phyloP scores from a whole-genome alignment of 352 stramenopile genomes.

The Phytophthora brassicae region DNA sequence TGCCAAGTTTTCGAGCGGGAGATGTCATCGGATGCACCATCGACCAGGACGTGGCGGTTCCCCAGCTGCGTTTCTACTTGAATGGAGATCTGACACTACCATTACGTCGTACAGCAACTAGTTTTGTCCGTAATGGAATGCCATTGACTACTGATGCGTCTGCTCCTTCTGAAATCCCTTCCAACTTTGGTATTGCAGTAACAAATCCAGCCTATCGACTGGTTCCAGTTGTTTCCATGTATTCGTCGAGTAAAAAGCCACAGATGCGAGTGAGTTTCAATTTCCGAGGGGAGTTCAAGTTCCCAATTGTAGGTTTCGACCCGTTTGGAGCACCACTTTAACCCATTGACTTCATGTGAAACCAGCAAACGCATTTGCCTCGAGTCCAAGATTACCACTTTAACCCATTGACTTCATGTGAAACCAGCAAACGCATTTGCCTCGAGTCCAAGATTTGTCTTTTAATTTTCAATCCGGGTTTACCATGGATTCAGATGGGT shows the following conservation, averaged over 20 bases:
- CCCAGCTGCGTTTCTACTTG: slow-evolving; percentile 72
- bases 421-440: neutral
- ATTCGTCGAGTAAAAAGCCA: slow-evolving; percentile 69
- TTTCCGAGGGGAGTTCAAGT: slow-evolving; percentile 74
- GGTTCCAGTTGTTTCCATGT: slow-evolving; percentile 74
- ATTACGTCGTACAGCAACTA: slow-evolving; percentile 15
- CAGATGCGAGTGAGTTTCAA: slow-evolving; percentile 77
- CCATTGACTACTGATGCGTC: neutral
- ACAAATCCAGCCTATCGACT: slow-evolving; percentile 67
- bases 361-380: neutral
- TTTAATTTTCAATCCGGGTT: too few species aligned
- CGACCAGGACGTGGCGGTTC: slow-evolving; percentile 67
- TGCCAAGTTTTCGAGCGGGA: slow-evolving; percentile 63
- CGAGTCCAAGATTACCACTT: neutral
- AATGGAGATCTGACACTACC: slow-evolving; percentile 75
- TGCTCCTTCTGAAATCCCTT: neutral
- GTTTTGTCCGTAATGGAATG: neutral
- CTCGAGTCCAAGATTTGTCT: neutral
- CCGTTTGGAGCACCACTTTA: slow-evolving; percentile 65
- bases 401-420: neutral
- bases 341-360: neutral
- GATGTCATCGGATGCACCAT: slow-evolving; percentile 79
- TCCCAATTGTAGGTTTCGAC: slow-evolving; percentile 66
- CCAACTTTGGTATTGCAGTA: slow-evolving; percentile 37
- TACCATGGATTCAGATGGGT: too few species aligned